Evolutionary conservation across 805 yeast genomes (phyloP).

Genomic region (Lachancea kluyveri): DNA sequence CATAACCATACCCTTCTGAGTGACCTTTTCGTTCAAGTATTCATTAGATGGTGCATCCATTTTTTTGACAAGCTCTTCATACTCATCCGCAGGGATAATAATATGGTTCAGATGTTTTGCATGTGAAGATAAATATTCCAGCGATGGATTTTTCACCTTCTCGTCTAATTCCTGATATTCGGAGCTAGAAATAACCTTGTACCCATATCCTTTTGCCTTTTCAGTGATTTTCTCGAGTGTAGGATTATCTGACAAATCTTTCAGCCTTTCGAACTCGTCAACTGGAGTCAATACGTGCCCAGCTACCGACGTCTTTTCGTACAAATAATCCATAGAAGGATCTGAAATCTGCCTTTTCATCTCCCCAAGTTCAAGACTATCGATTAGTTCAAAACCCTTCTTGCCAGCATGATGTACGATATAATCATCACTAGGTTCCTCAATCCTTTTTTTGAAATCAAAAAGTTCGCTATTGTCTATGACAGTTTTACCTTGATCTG

Average conservation of each 20-base stretch:
- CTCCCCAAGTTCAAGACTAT: slow-evolving; percentile 16
- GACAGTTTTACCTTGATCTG: slow-evolving; percentile 1
- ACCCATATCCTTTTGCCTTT: slow-evolving; percentile 15
- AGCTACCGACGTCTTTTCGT: slow-evolving; percentile 20
- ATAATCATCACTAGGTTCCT: slow-evolving; percentile 31
- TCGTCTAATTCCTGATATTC: slow-evolving; percentile 8
- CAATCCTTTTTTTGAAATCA: slow-evolving; percentile 10
- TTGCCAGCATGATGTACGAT: slow-evolving; percentile 24
- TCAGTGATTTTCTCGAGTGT: slow-evolving; percentile 14
- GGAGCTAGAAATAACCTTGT: slow-evolving; percentile 9
- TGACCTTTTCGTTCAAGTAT: slow-evolving; percentile 20
- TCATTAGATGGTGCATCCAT: slow-evolving; percentile 19
- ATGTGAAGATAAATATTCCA: slow-evolving; percentile 14
- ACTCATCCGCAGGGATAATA: slow-evolving; percentile 12
- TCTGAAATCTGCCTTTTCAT: slow-evolving; percentile 15
- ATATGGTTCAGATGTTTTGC: slow-evolving; percentile 11
- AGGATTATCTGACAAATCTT: slow-evolving; percentile 10
- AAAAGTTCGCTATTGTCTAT: slow-evolving; percentile 10
- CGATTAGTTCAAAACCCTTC: slow-evolving; percentile 26
- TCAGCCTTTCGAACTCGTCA: slow-evolving; percentile 11
- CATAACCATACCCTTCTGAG: slow-evolving; percentile 3
- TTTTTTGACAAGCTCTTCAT: slow-evolving; percentile 6
- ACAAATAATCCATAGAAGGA: slow-evolving; percentile 22
- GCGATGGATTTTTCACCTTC: slow-evolving; percentile 7
- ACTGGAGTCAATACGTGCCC: slow-evolving; percentile 18